Conservation (phyloP, 2,329 filamentous ascomycete genomes). For the Sclerotiophoma versabilis region DNA sequence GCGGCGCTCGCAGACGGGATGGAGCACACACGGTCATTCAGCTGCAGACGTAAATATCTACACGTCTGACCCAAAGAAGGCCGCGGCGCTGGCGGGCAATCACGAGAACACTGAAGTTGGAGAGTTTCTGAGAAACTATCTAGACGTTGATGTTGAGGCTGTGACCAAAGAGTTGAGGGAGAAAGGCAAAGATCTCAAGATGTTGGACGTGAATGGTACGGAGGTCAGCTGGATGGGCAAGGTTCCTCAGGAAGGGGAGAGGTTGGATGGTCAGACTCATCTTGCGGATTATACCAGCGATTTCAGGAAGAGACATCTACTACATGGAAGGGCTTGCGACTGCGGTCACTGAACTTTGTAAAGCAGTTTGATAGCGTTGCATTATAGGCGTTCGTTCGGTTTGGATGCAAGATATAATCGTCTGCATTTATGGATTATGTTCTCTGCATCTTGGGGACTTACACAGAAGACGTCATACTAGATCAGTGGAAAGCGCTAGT, state of each 20-base stretch:
- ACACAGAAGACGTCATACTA: neutral
- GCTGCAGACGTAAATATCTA: slow-evolving; percentile 98
- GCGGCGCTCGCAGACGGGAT: slow-evolving; percentile 85
- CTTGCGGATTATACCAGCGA: slow-evolving; percentile 48
- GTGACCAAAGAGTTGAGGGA: slow-evolving; percentile 78
- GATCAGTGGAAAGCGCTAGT: neutral
- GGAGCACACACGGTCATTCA: slow-evolving; percentile 88
- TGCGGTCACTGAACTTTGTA: slow-evolving; percentile 34
- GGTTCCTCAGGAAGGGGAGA: slow-evolving; percentile 50
- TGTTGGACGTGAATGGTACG: slow-evolving; percentile 34
- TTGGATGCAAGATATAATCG: too few species aligned
- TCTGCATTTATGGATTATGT: neutral
- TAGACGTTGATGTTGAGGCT: slow-evolving; percentile 78
- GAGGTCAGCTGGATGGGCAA: slow-evolving; percentile 53
- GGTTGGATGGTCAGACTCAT: slow-evolving; percentile 57
- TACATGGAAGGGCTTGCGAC: slow-evolving; percentile 39
- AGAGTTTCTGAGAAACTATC: slow-evolving; percentile 77
- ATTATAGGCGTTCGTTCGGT: slow-evolving; percentile 6
- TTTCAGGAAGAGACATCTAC: slow-evolving; percentile 43
- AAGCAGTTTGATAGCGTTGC: neutral
- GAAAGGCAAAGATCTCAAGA: slow-evolving; percentile 53
- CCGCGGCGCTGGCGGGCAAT: slow-evolving; percentile 76
- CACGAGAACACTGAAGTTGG: slow-evolving; percentile 96
- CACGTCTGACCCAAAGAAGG: slow-evolving; percentile 71
- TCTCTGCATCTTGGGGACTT: neutral